A percentile compares a stretch with the other conserved stretches of the same genome.
Conservation (phyloP, 805 yeast species). For the Saccharomycopsis sp. region DNA sequence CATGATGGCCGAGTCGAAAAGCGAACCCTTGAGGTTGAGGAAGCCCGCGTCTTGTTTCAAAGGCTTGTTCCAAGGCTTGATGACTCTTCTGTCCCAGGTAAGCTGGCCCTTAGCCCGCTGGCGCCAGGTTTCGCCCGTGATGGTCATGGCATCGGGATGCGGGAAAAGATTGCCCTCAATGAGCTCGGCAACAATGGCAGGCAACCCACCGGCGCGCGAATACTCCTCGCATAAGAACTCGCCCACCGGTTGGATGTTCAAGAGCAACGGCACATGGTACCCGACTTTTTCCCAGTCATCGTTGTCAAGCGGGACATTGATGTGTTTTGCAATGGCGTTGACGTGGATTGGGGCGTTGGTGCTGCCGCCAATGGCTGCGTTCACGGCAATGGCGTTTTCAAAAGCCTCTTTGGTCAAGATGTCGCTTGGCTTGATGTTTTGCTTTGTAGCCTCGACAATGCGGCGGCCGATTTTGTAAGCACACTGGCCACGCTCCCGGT, state of each 20-base stretch:
- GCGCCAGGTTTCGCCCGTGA: constrained; percentile 22
- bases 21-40: constrained; percentile 23
- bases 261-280: constrained; percentile 17
- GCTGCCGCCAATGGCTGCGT: constrained; percentile 20
- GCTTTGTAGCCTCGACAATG: constrained; percentile 17
- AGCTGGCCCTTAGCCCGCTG: constrained; percentile 19
- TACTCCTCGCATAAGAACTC: constrained; percentile 23
- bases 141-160: constrained; percentile 22
- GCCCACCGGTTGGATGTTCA: constrained; percentile 21
- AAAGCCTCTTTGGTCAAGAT: constrained; percentile 21
- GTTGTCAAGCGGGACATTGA: constrained; percentile 18
- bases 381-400: constrained; percentile 22
- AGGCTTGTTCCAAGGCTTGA: constrained; percentile 22
- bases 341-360: constrained; percentile 21
- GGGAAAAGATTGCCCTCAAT: constrained; percentile 20
- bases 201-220: constrained; percentile 24
- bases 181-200: constrained; percentile 23
- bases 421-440: constrained; percentile 19
- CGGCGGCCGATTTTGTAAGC: constrained; percentile 19
- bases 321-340: constrained; percentile 21
- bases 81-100: constrained; percentile 21
- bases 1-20: constrained; percentile 26
- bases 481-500: constrained; percentile 20
- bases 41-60: constrained; percentile 23
- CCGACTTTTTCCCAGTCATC: constrained; percentile 21